Evolutionary conservation across 768 basidiomycete genomes (phyloP), one percentile per base, ranked within the genome.

Genomic region (Coprinopsis cinerea): DNA sequence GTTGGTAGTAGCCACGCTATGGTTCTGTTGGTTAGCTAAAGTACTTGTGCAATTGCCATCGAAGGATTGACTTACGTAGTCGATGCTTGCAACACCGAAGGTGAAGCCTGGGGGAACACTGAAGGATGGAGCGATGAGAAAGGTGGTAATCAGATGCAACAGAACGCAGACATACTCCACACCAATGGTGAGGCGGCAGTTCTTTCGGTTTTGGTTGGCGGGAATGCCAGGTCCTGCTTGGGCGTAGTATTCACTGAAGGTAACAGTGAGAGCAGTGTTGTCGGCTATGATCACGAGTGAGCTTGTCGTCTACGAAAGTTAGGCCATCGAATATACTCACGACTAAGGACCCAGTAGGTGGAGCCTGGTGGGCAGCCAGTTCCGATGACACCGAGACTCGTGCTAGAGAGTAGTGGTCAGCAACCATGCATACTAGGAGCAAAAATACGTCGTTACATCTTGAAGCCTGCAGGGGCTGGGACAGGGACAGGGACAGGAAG

Each of bases 21-120:
- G 6, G 10, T 6, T 18, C 6, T 10, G 36, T 39, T 39, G 7
- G 18, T 18, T 39, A n/a, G 36, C 6, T 11, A 18, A 39, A 10
- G 11, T 53, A 48, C n/a, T 47, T 48, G 35, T 58, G 57, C 18
- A 61, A 56, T 20, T 59, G 57, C 27, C 57, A 59, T 11, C 6
- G 5, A 36, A 22, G 7, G 14, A n/a, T 7, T 14, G n/a, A 35
- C 57, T 50, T 24, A 57, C 60, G 47, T 55, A 59, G 34, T 58
- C 54, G 13, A 59, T 49, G 20, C 36, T 57, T 11, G 57, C 53
- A n/a, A 59, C 17, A 13, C 57, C 58, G 45, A 58, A 61, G 25
- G 61, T 53, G 48, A 58, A 58, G 7, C 58, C 58, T 47, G 57
- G 22, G 9, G 57, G 58, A 22, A 59, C 58, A n/a, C 55, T 58